Base-by-base conservation (phyloP, 768 basidiomycete genomes). In the Leccinum rimulosum region DNA sequence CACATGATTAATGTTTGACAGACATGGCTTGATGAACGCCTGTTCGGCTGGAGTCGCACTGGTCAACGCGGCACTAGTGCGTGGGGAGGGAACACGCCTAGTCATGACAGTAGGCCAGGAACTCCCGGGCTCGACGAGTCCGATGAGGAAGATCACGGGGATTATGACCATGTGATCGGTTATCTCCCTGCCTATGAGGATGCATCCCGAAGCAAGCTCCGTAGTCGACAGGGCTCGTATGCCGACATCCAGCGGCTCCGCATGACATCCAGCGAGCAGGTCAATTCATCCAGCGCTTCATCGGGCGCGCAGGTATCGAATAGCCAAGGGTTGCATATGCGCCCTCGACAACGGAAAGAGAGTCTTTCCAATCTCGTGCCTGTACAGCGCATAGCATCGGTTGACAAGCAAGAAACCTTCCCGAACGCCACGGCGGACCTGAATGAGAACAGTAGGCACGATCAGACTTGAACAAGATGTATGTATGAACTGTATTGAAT, bases 1-100 rank as follows among this genome's bases (percentile, higher is more conserved):
- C 36, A 36, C 31, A 45, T 48, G 33, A 33, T 36, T 63, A 27
- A 49, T 57, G n/a, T 19, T 30, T 45, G 51, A 28, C 68, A 84
- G 78, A 87, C 89, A 14, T 96, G 93, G 93, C 82, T 96, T 15
- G 94, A 97, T 71, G 95, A 96, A 74, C 86, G 91, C 8, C 80
- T 97, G 27, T 97, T 96, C 69, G 95, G 94, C 48, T 96, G 92
- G 94, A 87, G 86, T 72, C 81, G 84, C 55, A 91, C 88, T 64
- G 82, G 90, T 1, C 77, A 75, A 52, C 84, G 83, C 51, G 91
- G 93, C n/a, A 92, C 91, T 3, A 91, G 88, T 66, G 91, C 85
- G n/a, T 95, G 93, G 93, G 84, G 84, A 33, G 89, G 84, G 17
- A 70, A 73, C 43, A 76, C 77, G 25, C 76, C 73, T 40, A 82